A percentile compares a stretch with the other conserved stretches of the same genome.
Evolutionary conservation across 2,329 filamentous ascomycete genomes (phyloP).

Genomic region (Sporothrix schenckii): DNA sequence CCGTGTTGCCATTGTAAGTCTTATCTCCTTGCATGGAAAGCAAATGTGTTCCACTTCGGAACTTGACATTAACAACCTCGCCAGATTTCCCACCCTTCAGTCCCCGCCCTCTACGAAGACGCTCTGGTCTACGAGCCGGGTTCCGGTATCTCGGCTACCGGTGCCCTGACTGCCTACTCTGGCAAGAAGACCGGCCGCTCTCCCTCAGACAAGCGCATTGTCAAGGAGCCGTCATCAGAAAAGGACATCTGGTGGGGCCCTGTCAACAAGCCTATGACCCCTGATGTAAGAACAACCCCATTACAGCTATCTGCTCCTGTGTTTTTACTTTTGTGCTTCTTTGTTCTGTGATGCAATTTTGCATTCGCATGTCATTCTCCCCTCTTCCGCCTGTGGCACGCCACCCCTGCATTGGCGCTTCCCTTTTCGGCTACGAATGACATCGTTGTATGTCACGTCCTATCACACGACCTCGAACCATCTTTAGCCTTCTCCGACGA

Average conservation of each 20-base stretch:
- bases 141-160: slow-evolving; percentile 93
- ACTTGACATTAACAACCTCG: not conserved
- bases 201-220: slow-evolving; percentile 95
- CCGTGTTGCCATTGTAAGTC: slow-evolving; percentile 89
- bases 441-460: slow-evolving; percentile 4
- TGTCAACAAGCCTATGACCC: slow-evolving; percentile 98
- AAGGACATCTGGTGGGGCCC: slow-evolving; percentile 98
- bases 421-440: slow-evolving; percentile 21
- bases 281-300: slow-evolving; percentile 71
- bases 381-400: not conserved
- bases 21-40: not conserved
- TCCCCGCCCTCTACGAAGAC: slow-evolving; percentile 97
- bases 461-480: slow-evolving; percentile 25
- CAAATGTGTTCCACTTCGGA: not conserved
- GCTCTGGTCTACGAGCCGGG: slow-evolving; percentile 95
- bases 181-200: slow-evolving; percentile 98
- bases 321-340: not conserved
- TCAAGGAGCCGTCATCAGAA: slow-evolving; percentile 86
- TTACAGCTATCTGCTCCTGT: not conserved
- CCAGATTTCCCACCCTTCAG: slow-evolving; percentile 85
- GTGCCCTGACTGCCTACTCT: slow-evolving; percentile 95
- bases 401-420: slow-evolving; percentile 6
- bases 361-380: not conserved
- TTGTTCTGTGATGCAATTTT: too few relatives aligned
- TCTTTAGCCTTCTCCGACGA: slow-evolving; percentile 30